Evolutionary conservation across 2,329 filamentous ascomycete genomes (phyloP).

Genomic region (Penicillium sp.): DNA sequence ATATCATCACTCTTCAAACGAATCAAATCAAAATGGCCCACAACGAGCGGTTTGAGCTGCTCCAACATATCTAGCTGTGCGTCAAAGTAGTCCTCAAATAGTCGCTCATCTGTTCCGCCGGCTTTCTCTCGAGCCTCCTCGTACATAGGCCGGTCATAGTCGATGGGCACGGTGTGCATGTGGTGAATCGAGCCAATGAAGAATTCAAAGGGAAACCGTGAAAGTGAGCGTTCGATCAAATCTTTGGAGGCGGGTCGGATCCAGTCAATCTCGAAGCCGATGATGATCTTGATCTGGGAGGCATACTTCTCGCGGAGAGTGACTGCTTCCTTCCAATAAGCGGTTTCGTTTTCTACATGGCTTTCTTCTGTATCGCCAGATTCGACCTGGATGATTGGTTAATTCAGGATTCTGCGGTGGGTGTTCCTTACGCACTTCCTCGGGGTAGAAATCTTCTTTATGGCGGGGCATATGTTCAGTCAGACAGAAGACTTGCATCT

Average conservation of each 20-base stretch:
- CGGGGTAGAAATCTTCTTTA: conserved; percentile 80
- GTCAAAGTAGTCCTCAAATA: conserved; percentile 87
- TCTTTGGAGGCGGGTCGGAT: conserved; percentile 68
- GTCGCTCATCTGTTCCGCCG: conserved; percentile 66
- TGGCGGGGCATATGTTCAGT: conserved; percentile 95
- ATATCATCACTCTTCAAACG: conserved; percentile 73
- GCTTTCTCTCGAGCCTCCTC: conserved; percentile 57
- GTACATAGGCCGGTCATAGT: conserved; percentile 74
- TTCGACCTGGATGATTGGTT: conserved; percentile 29
- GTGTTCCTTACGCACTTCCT: conserved; percentile 61
- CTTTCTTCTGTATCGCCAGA: conserved; percentile 32
- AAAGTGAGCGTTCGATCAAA: conserved; percentile 60
- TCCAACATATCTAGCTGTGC: conserved; percentile 78
- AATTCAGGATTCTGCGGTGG: background rate
- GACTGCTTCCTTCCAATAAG: conserved; percentile 73
- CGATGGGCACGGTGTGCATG: conserved; percentile 80
- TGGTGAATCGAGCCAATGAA: conserved; percentile 95
- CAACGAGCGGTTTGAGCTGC: conserved; percentile 69
- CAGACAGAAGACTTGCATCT: conserved; percentile 80
- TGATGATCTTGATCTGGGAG: conserved; percentile 70
- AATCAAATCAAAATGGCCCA: conserved; percentile 94
- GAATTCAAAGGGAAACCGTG: conserved; percentile 71
- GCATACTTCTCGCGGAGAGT: conserved; percentile 71
- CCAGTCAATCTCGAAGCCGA: conserved; percentile 94
- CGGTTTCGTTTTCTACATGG: conserved; percentile 51